These are phyloP conservation scores for Fomitopsis pulvina DNA, from an alignment of 768 basidiomycete species.

Conservation along the genomic window DNA sequence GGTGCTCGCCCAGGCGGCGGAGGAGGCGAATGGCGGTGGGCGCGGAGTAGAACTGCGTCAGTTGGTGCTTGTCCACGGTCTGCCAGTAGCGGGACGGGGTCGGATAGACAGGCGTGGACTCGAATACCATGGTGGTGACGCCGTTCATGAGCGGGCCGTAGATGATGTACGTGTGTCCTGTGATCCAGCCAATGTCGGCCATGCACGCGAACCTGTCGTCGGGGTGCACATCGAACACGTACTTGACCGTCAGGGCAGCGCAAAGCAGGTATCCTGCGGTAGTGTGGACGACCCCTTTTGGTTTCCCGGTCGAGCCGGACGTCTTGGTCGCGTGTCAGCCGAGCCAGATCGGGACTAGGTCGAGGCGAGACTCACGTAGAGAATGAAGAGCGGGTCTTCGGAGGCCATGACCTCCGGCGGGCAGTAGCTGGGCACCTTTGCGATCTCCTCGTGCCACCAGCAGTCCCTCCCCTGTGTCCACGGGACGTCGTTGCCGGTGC, in stretches of 20 bases:
- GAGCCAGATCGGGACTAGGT: conserved; percentile 2
- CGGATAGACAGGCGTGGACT: conserved; percentile 95
- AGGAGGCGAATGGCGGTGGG: conserved; percentile 94
- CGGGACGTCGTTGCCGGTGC: conserved; percentile 78
- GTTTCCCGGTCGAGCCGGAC: conserved; percentile 91
- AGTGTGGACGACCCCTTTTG: conserved; percentile 94
- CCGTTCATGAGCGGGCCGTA: conserved; percentile 92
- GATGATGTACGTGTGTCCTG: conserved; percentile 94
- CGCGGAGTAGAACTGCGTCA: conserved; percentile 95
- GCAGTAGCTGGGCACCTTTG: conserved; percentile 82
- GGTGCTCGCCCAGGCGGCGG: conserved; percentile 77
- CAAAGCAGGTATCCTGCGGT: conserved; percentile 89
- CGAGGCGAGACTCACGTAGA: conserved; percentile 65
- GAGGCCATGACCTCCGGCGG: conserved; percentile 80
- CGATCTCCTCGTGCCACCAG: conserved; percentile 96
- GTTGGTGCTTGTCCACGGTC: conserved; percentile 83
- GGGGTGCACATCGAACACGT: conserved; percentile 96
- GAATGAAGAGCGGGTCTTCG: conserved; percentile 98
- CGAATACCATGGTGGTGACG: conserved; percentile 84
- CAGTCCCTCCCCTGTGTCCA: conserved; percentile 82
- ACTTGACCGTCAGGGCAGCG: conserved; percentile 89
- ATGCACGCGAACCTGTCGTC: conserved; percentile 96
- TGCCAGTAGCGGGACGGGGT: conserved; percentile 97
- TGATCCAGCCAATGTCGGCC: conserved; percentile 99
- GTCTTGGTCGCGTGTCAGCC: conserved; percentile 45